Conservation (phyloP, 805 yeast genomes). For the Suhomyces sp. region DNA sequence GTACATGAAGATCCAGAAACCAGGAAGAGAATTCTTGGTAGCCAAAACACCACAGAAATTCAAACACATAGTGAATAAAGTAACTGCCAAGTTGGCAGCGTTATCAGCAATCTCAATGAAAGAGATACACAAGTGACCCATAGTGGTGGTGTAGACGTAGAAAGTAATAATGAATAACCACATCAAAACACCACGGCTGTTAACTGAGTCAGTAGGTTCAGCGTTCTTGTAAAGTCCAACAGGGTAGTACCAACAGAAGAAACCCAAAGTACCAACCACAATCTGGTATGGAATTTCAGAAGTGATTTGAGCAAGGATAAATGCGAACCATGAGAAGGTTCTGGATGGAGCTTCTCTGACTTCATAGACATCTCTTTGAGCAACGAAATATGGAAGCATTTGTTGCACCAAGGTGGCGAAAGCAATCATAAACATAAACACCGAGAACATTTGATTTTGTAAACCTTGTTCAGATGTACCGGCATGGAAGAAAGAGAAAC, state of each 20-base stretch:
- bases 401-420: constrained; percentile 60
- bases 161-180: constrained; percentile 43
- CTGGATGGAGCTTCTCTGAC: constrained; percentile 72
- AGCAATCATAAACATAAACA: constrained; percentile 63
- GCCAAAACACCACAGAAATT: constrained; percentile 79
- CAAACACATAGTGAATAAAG: constrained; percentile 60
- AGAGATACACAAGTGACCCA: constrained; percentile 59
- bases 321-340: constrained; percentile 65
- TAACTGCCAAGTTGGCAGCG: constrained; percentile 58
- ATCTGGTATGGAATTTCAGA: constrained; percentile 68
- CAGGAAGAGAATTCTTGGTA: constrained; percentile 59
- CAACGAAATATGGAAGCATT: constrained; percentile 51
- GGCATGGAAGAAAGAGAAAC: constrained; percentile 72
- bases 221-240: constrained; percentile 45
- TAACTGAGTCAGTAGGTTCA: constrained; percentile 40
- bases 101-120: constrained; percentile 57
- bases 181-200: constrained; percentile 59
- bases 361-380: constrained; percentile 65
- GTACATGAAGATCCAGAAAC: constrained; percentile 85
- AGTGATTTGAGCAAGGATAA: constrained; percentile 57
- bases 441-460: constrained; percentile 69
- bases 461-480: constrained; percentile 35
- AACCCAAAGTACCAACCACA: constrained; percentile 63
- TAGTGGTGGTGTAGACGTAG: constrained; percentile 53
- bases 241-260: constrained; percentile 43